Evolutionary conservation across 768 basidiomycete species (phyloP).

Genomic region (Sistotremastrum niveocremeum): DNA sequence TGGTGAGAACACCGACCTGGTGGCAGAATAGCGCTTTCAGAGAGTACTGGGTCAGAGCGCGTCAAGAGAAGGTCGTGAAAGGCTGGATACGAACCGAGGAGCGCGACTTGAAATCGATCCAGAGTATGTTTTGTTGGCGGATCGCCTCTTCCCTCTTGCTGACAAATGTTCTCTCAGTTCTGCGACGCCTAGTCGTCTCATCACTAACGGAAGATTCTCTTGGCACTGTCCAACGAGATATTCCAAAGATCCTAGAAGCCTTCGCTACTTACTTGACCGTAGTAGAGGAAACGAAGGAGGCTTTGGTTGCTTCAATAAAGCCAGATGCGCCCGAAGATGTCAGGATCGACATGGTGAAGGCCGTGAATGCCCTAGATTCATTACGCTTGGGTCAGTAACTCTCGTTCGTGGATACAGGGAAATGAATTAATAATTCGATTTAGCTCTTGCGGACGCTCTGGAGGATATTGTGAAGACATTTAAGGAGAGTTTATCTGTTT

Average conservation of each 20-base stretch:
- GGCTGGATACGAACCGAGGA: too few species aligned
- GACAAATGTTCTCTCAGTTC: conserved; percentile 25
- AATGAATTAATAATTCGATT: background rate
- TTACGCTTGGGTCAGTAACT: background rate
- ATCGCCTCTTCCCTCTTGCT: too few species aligned
- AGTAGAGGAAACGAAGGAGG: conserved; percentile 31
- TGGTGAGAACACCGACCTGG: too few species aligned
- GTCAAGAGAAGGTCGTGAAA: too few species aligned
- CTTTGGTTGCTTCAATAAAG: conserved; percentile 8
- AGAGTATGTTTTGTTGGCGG: too few species aligned
- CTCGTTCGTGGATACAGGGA: background rate
- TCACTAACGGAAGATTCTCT: conserved; percentile 72
- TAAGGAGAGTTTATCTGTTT: conserved; percentile 58
- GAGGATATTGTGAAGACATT: conserved; percentile 58
- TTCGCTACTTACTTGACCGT: conserved; percentile 51
- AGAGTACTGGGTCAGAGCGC: too few species aligned
- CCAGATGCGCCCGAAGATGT: conserved; percentile 24
- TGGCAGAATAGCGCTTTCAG: too few species aligned
- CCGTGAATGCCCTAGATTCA: background rate
- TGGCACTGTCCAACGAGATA: conserved; percentile 76
- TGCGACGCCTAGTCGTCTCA: conserved; percentile 53
- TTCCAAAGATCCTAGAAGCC: conserved; percentile 69
- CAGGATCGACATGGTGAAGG: conserved; percentile 38
- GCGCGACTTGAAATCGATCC: too few species aligned
- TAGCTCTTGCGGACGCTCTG: conserved; percentile 56